Base-by-base conservation (phyloP, 2,329 filamentous ascomycete genomes). In the Ploettnerulaceae sp. region DNA sequence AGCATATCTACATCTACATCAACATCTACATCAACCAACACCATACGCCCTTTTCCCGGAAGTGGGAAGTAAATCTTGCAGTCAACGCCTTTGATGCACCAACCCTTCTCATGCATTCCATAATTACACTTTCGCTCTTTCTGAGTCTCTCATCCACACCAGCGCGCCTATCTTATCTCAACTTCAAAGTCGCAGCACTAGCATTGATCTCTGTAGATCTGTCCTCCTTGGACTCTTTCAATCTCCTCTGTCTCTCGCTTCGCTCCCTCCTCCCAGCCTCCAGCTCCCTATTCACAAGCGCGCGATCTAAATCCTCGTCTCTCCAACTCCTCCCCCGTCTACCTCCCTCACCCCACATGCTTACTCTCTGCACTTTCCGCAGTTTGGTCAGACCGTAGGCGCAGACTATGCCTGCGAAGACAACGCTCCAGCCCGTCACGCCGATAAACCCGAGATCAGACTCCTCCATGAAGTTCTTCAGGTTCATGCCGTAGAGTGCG, bases 401-500 rank as follows among this genome's bases (percentile, higher is more conserved):
- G 69, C 86, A 91, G 41, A 95, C 86, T 7, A 90, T 58, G 45
- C 83, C 76, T 11, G 87, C 88, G 65, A 90, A 82, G 47, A 83
- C 60, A 47, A 84, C 76, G 47, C 87, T 94, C 51, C 78, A 71
- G 14, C 71, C 73, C 2, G 84, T 88, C 50, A 98, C 82, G 44
- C 79, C 79, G 36, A 75, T 76, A 65, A 98, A 97, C 8, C 91
- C 93, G 66, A 88, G 78, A 66, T 88, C 79, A 1, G 86, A 90
- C 64, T 97, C 91, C 71, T 98, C 93, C 59, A 97, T 89, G 67
- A 96, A 97, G 69, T 97, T 97, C 65, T 96, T 94, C 55, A 98
- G 73, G 71, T 98, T 98, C 90, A 97, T 97, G 59, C 93, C 93
- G 74, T 97, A 98, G n/a, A 98, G 81, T n/a, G 90, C 90, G 7